Base-by-base conservation (phyloP, 169 alveolate species). In the Cryptosporidium xiaoi region DNA sequence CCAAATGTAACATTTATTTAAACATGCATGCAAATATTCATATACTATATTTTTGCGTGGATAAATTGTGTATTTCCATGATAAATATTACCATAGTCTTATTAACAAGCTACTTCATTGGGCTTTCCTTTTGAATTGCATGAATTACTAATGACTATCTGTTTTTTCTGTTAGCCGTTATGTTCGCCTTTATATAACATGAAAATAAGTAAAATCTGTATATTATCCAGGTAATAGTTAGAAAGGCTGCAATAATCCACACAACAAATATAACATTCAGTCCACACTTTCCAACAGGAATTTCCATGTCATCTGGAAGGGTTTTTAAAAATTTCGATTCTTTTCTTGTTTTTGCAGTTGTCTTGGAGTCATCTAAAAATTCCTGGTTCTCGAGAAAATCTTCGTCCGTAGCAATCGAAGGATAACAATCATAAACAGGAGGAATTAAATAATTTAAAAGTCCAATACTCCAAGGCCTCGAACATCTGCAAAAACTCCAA, bases 401-500 rank as follows among this genome's bases (percentile, higher is more conserved):
- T 27, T 77, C 87, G 18, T 56, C 77, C 0, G 77, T n/a, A 3
- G 71, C 87, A 2, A 77, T 56, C 15, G 77, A 77, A 1, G 87
- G 87, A 50, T 77, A 60, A n/a, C 87, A 77, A 33, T 77, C 87
- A 50, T 77, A 77, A n/a, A 60, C 16, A n/a, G 87, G 65, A 5
- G 87, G 87, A 27, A 77, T 77, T 10, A 56, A 3, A 62, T 60
- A 77, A 24, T 77, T 77, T 18, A 77, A 50, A 36, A 44, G 12
- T 31, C 46, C 27, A 31, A 56, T 20, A 12, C 33, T 77, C 87
- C 87, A 77, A 27, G 87, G 87, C n/a, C 64, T 77, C 10, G 69
- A 60, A 36, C 87, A 77, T 27, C 40, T 65, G 48, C 87, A 77
- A 62, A 77, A 77, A 27, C 87, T 77, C 87, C 87, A 77, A 46